Evolutionary conservation across 495 filamentous ascomycete species (phyloP), one percentile per base, ranked within the genome.

Genomic region (Podospora fimiseda): DNA sequence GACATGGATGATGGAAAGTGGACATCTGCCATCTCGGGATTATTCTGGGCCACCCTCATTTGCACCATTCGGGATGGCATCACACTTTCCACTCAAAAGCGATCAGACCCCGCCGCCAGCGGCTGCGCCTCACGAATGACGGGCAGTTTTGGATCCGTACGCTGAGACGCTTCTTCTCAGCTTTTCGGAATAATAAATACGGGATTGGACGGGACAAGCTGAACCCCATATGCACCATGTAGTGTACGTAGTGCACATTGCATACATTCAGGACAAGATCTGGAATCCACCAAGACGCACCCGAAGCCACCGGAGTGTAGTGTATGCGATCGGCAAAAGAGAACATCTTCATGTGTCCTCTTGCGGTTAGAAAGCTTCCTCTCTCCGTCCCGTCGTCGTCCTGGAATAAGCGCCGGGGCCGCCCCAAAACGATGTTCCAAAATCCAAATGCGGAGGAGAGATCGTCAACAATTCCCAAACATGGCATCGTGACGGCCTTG

Each of bases 41-140:
- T n/a, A n/a, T n/a, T n/a, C n/a, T n/a, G n/a, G n/a, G n/a, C n/a
- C n/a, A n/a, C n/a, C n/a, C n/a, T n/a, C n/a, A n/a, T n/a, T n/a
- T n/a, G 27, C 27, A 33, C 6, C 27, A 6, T 5, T 11, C 11
- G 27, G 6, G 27, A 33, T 33, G 27, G 27, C 27, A 33, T 33
- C 20, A 19, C 14, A 21, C n/a, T 48, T 43, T 33, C 22, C 48
- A 50, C 48, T 48, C n/a, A n/a, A 51, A 38, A 38, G 24, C 36
- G 37, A 39, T 39, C 49, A 43, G 49, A 52, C 54, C 54, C 43
- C n/a, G n/a, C n/a, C n/a, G n/a, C n/a, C n/a, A n/a, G 49, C 43
- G 20, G 42, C 42, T 19, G 5, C 49, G 43, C 54, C 48, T 44
- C 49, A 27, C 47, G 37, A 41, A 57, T 57, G 50, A 57, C 55